Evolutionary conservation across 106 monocot species (phyloP).

Genomic region (Dendrobium catenatum): DNA sequence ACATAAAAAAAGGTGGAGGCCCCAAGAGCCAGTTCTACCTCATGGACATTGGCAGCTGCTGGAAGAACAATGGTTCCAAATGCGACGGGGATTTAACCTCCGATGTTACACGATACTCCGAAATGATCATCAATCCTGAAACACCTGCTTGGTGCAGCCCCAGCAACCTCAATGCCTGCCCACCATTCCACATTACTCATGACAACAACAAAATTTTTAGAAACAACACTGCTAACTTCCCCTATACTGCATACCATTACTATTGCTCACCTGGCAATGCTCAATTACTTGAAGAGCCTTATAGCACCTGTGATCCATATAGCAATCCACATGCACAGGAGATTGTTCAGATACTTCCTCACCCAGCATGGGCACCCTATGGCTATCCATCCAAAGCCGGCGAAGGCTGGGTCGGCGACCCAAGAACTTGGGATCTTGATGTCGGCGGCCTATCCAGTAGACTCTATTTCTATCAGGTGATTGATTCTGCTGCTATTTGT

Average conservation of each 20-base stretch:
- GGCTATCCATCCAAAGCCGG: slow-evolving; percentile 51
- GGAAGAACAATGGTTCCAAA: slow-evolving; percentile 56
- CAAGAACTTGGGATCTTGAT: slow-evolving; percentile 53
- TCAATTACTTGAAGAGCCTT: slow-evolving; percentile 34
- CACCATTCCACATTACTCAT: slow-evolving; percentile 54
- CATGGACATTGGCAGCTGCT: slow-evolving; percentile 79
- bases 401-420: slow-evolving; percentile 68
- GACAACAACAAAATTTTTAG: slow-evolving; percentile 37
- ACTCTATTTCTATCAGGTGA: slow-evolving; percentile 67
- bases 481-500: neutral
- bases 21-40: slow-evolving; percentile 73
- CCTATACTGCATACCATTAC: slow-evolving; percentile 54
- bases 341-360: slow-evolving; percentile 62
- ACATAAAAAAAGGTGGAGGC: slow-evolving; percentile 43
- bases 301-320: slow-evolving; percentile 50
- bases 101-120: slow-evolving; percentile 74
- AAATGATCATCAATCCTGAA: slow-evolving; percentile 63
- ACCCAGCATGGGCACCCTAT: slow-evolving; percentile 52
- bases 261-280: slow-evolving; percentile 72
- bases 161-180: slow-evolving; percentile 31
- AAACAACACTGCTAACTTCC: slow-evolving; percentile 37
- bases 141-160: slow-evolving; percentile 38
- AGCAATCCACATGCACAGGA: slow-evolving; percentile 77
- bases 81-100: slow-evolving; percentile 64
- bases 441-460: slow-evolving; percentile 41